A percentile compares a stretch with the other conserved stretches of the same genome.
Conservation (phyloP, 1,284 basidiomycete genomes). For the Ganoderma lingzhi region DNA sequence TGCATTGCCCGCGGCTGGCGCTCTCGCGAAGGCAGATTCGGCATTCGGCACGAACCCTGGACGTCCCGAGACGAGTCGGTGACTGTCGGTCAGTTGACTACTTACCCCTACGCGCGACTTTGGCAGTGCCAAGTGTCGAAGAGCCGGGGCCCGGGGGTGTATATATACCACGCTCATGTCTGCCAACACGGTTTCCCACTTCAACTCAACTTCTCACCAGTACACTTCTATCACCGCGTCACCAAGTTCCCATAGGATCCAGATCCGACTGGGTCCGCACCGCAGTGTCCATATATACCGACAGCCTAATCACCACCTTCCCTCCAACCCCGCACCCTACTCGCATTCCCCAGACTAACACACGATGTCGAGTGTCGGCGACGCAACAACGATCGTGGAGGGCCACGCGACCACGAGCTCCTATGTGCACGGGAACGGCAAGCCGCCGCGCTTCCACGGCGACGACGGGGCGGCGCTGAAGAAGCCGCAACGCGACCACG, state of each 20-base stretch:
- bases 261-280: not conserved
- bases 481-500: constrained; percentile 9
- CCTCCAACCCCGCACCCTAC: not conserved
- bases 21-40: not conserved
- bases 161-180: not conserved
- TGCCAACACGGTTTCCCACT: not conserved
- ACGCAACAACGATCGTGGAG: constrained; percentile 36
- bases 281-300: constrained; percentile 3
- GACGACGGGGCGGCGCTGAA: constrained; percentile 20
- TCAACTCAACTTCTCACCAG: not conserved
- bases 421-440: constrained; percentile 14
- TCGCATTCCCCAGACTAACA: constrained; percentile 6
- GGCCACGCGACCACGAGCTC: constrained; percentile 23
- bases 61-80: not conserved
- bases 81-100: not conserved
- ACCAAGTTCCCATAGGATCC: not conserved
- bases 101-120: no score
- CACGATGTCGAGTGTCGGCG: constrained; percentile 31
- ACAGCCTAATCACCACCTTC: constrained; percentile 5
- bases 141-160: not conserved
- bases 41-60: not conserved
- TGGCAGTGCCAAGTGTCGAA: no score
- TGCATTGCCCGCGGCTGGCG: not conserved
- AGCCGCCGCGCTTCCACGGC: constrained; percentile 16
- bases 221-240: not conserved